Evolutionary conservation across 345 rosid genomes (phyloP), one percentile per base, ranked within the genome.

Genomic region (Mangifera indica): DNA sequence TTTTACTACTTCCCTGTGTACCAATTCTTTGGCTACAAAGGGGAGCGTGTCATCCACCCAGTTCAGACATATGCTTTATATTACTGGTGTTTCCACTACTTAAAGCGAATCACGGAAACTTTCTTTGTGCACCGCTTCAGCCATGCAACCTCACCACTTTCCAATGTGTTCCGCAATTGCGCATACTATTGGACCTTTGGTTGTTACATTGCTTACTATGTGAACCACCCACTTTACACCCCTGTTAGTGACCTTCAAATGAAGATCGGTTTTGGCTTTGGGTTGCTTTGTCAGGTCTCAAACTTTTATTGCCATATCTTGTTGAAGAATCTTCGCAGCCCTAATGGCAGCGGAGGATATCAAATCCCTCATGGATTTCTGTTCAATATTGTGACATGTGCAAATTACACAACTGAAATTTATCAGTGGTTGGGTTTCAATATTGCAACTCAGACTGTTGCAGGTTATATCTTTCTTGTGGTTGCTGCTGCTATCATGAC

Each of bases 341-440:
- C 93, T 5, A 84, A 57, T 62, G 93, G 96, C 2, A 65, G 81
- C 77, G 97, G 92, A 63, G 97, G 97, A 37, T 95, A 95, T 76
- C 99, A 95, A 77, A 93, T 95, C 60, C 99, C 99, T 7, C 75
- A 45, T 2, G 99, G 98, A 13, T 95, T 95, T 87, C 84, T 95
- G 79, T 95, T 95, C 80, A 91, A 95, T 76, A 83, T 93, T 18
- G 98, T 95, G 76, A 93, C 99, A 0, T 95, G 98, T 56, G 98
- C 98, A n/a, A 95, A 95, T 72, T 95, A 95, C 85, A 89, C 96
- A 0, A 95, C 98, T 0, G 99, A 95, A 83, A 93, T 93, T 61
- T 95, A 95, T 77, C 99, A 95, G 77, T 95, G 98, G 99, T 49
- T 95, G 74, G 99, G 98, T 57, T 95, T 92, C 91, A 95, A 95